Evolutionary conservation across 768 basidiomycete species (phyloP), one percentile per base, ranked within the genome.

Genomic region (Lanmaoa pseudosensibilis): DNA sequence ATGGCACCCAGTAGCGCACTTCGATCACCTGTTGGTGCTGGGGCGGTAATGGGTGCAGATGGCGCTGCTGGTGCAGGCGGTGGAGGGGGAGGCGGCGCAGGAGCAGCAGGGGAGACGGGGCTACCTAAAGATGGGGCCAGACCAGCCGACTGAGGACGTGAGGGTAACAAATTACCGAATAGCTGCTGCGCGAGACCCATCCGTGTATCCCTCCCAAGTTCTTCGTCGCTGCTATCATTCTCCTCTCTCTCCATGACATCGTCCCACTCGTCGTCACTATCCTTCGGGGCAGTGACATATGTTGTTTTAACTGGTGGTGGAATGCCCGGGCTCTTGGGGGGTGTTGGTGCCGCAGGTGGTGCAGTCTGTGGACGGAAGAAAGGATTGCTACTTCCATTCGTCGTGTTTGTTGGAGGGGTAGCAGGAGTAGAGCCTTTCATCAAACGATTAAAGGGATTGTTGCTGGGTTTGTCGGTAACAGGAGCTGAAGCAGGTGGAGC

Each of bases 261-360:
- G 52, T 88, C 92, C 92, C 93, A 95, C 48, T 93, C 92, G 18
- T 90, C 89, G 2, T 90, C 87, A 33, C 77, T 75, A 34, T 76
- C 78, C 3, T 74, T 71, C 1, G 87, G 80, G 0, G 83, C 88
- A 1, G 83, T 87, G 59, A 87, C 73, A 58, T 91, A 90, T 3
- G 80, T 68, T 0, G 80, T 69, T 67, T 82, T 87, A 23, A 79
- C 68, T 0, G 82, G 71, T 8, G 80, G 73, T 2, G 87, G 83
- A 27, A 69, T 64, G 4, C 60, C 53, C 3, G 68, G 68, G 18
- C 68, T 69, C 52, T 60, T 64, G 2, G 78, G 73, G 5, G 80
- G 73, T 23, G 78, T 71, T 9, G 73, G 72, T 0, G 71, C 63
- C 4, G 73, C 50, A 52, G 75, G 67, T 41, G 77, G 64, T 3